phyloP scores from a whole-genome alignment of 2,329 filamentous ascomycete species.

The Fusarium sp. region DNA sequence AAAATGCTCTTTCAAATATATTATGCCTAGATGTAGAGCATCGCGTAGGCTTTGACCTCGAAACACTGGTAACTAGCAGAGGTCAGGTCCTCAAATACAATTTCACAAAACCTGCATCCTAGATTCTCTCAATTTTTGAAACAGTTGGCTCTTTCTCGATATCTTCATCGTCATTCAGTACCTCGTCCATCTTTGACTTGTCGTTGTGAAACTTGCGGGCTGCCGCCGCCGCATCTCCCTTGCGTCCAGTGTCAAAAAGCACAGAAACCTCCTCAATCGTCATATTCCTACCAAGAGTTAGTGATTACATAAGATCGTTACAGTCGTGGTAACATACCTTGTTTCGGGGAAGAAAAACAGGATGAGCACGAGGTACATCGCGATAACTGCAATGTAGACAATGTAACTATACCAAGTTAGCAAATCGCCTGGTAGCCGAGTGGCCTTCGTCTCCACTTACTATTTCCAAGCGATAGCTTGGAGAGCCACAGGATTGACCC shows the following conservation, averaged over 20 bases:
- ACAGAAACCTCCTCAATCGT: conserved; percentile 41
- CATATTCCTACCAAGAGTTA: conserved; percentile 21
- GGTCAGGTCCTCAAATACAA: no score
- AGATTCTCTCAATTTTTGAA: conserved; percentile 27
- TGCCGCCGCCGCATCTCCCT: conserved; percentile 23
- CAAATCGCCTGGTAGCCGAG: no score
- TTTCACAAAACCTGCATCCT: background rate
- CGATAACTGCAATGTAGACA: conserved; percentile 42
- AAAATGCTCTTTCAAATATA: no score
- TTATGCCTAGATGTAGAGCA: no score
- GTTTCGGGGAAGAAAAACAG: conserved; percentile 47
- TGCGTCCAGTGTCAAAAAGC: conserved; percentile 37
- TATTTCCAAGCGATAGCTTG: conserved; percentile 47
- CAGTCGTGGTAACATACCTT: conserved; percentile 13
- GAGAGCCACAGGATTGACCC: conserved; percentile 45
- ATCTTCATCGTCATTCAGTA: conserved; percentile 24
- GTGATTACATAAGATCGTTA: background rate
- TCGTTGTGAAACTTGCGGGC: conserved; percentile 13
- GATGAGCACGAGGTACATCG: conserved; percentile 39
- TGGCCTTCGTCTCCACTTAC: background rate
- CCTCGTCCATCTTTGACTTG: conserved; percentile 11
- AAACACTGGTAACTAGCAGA: no score
- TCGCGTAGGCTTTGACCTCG: no score
- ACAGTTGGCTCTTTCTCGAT: conserved; percentile 9
- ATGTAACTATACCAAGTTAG: conserved; percentile 11